Percentiles rank a stretch among this genome's conserved stretches.
These are phyloP conservation scores for Nothopassalora personata DNA, from an alignment of 2,329 filamentous ascomycete genomes.

Conservation along the genomic window DNA sequence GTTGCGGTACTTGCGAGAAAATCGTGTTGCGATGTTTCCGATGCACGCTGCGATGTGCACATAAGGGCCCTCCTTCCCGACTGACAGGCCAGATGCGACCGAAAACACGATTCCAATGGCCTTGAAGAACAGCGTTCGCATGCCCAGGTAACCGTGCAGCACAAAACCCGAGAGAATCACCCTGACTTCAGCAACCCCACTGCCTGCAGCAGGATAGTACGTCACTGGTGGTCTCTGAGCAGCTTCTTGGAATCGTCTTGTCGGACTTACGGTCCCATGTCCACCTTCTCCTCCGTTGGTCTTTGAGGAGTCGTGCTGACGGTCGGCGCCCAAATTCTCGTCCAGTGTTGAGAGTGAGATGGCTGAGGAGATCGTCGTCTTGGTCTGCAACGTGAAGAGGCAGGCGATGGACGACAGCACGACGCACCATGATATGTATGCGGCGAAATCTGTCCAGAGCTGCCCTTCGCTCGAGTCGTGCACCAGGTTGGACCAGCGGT, in stretches of 20 bases:
- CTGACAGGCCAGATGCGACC: constrained; percentile 84
- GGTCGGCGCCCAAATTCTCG: constrained; percentile 77
- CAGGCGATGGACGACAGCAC: constrained; percentile 67
- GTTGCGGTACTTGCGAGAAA: constrained; percentile 89
- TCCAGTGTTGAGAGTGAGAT: constrained; percentile 83
- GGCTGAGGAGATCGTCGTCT: constrained; percentile 85
- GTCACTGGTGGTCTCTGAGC: constrained; percentile 64
- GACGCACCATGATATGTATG: constrained; percentile 70
- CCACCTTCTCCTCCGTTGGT: constrained; percentile 34
- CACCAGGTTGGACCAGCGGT: constrained; percentile 58
- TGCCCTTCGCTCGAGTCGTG: constrained; percentile 44
- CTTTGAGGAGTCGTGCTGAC: constrained; percentile 34
- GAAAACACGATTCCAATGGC: constrained; percentile 76
- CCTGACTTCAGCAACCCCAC: constrained; percentile 93
- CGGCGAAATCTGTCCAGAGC: constrained; percentile 67
- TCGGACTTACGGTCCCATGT: constrained; percentile 36
- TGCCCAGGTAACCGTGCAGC: constrained; percentile 86
- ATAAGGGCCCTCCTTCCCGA: constrained; percentile 93
- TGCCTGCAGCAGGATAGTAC: constrained; percentile 93
- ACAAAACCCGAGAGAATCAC: constrained; percentile 98
- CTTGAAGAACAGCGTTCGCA: constrained; percentile 83
- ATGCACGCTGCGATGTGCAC: constrained; percentile 97
- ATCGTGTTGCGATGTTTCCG: constrained; percentile 86
- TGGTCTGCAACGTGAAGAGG: constrained; percentile 78
- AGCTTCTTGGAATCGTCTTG: constrained; percentile 36